Percentiles rank a stretch among this genome's conserved stretches.
phyloP scores from a whole-genome alignment of 2,329 filamentous ascomycete genomes.

The Emergomyces orientalis region DNA sequence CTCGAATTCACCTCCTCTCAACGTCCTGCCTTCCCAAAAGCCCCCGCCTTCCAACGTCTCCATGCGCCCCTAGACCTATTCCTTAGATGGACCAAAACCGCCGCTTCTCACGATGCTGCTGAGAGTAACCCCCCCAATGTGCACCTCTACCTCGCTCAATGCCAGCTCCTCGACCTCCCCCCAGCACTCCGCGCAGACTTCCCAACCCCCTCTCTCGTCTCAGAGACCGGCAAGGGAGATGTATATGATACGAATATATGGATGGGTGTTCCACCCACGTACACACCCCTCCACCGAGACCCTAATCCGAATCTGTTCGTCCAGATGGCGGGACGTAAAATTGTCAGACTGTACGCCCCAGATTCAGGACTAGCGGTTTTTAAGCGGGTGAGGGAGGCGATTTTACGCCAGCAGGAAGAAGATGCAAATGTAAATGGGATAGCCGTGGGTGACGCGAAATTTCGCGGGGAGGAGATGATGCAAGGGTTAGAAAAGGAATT shows the following conservation, averaged over 20 bases:
- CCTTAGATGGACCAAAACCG: slow-evolving; percentile 41
- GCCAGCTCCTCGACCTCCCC: slow-evolving; percentile 61
- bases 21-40: not conserved
- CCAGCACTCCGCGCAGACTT: slow-evolving; percentile 53
- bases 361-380: slow-evolving; percentile 56
- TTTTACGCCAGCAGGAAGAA: slow-evolving; percentile 25
- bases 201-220: slow-evolving; percentile 56
- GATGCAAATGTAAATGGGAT: slow-evolving; percentile 11
- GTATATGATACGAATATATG: slow-evolving; percentile 82
- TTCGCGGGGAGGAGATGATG: slow-evolving; percentile 89
- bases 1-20: slow-evolving; percentile 46
- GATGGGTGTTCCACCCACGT: slow-evolving; percentile 78
- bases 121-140: slow-evolving; percentile 17
- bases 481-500: slow-evolving; percentile 58
- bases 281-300: slow-evolving; percentile 83
- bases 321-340: slow-evolving; percentile 66
- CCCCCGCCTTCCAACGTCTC: slow-evolving; percentile 37
- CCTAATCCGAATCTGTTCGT: slow-evolving; percentile 91
- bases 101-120: slow-evolving; percentile 19
- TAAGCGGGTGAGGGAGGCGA: slow-evolving; percentile 35
- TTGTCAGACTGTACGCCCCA: slow-evolving; percentile 62
- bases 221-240: slow-evolving; percentile 60
- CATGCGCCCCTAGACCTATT: slow-evolving; percentile 52
- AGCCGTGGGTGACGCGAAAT: slow-evolving; percentile 33
- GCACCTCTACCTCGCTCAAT: slow-evolving; percentile 79